phyloP scores from a whole-genome alignment of 768 basidiomycete species.

The Xerocomus brunneocitrinus region DNA sequence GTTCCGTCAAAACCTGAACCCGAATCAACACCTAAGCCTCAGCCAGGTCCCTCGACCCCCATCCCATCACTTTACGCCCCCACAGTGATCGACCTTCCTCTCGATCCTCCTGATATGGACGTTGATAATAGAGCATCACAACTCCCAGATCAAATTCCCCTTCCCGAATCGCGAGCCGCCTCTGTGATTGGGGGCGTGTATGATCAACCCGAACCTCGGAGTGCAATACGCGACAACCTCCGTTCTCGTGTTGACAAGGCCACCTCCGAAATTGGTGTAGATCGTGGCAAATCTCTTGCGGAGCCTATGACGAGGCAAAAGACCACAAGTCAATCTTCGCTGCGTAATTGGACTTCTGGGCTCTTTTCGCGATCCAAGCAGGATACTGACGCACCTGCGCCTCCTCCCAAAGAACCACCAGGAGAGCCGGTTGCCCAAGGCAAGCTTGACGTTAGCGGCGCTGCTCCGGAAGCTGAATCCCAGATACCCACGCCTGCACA shows the following conservation, averaged over 20 bases:
- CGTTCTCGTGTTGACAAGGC: constrained; percentile 15
- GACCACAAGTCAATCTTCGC: not conserved
- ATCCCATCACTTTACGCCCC: constrained; percentile 8
- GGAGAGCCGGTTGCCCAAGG: not conserved
- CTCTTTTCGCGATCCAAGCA: constrained; percentile 3
- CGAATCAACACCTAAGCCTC: constrained; percentile 3
- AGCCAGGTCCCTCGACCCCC: not conserved
- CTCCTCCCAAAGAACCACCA: constrained; percentile 4
- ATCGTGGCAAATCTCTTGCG: constrained; percentile 4
- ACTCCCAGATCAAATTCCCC: constrained; percentile 20
- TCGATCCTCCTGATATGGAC: constrained; percentile 19
- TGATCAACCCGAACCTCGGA: constrained; percentile 22
- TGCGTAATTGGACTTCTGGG: constrained; percentile 2
- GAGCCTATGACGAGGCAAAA: constrained; percentile 3
- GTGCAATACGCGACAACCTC: constrained; percentile 9
- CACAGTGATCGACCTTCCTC: constrained; percentile 7
- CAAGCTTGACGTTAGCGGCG: constrained; percentile 3
- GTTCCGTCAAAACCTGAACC: constrained; percentile 4
- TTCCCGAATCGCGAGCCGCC: constrained; percentile 29
- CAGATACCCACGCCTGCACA: constrained; percentile 19
- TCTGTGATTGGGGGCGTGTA: constrained; percentile 27
- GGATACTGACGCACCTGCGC: not conserved
- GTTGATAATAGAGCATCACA: not conserved
- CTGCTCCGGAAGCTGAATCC: constrained; percentile 9
- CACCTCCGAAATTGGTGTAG: constrained; percentile 23